These are phyloP conservation scores for Citrullus mucosospermus DNA, from an alignment of 306 rosid genomes.

Conservation along the genomic window DNA sequence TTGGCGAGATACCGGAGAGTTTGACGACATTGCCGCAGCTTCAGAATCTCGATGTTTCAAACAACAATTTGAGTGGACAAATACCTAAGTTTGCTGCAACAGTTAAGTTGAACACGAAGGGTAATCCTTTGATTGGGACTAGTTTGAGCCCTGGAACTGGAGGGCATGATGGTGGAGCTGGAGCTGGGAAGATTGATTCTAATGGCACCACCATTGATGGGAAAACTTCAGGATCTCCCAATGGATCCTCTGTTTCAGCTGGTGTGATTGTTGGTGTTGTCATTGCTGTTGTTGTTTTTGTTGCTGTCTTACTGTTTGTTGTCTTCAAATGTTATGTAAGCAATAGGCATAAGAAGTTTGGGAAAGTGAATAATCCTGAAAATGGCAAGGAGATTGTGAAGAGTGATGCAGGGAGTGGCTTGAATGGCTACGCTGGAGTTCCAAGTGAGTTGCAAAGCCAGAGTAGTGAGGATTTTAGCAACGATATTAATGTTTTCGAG, in stretches of 20 bases:
- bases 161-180: constrained; percentile 11
- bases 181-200: constrained; percentile 17
- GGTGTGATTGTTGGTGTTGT: constrained; percentile 63
- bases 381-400: constrained; percentile 39
- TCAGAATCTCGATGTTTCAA: constrained; percentile 39
- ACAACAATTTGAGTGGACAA: constrained; percentile 42
- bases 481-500: constrained; percentile 41
- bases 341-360: constrained; percentile 37
- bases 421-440: constrained; percentile 50
- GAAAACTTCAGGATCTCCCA: constrained; percentile 5
- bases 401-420: constrained; percentile 29
- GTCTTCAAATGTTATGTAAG: constrained; percentile 39
- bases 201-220: constrained; percentile 18
- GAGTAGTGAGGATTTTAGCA: constrained; percentile 41
- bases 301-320: constrained; percentile 47
- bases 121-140: constrained; percentile 49
- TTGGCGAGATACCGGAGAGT: constrained; percentile 37
- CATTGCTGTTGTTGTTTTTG: constrained; percentile 32
- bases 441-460: constrained; percentile 67
- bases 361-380: constrained; percentile 43
- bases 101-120: constrained; percentile 27
- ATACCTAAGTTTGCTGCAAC: constrained; percentile 37
- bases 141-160: constrained; percentile 25
- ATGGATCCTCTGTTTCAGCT: constrained; percentile 17
- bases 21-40: constrained; percentile 38